Conservation (phyloP, 495 filamentous ascomycete genomes). For the Cladorrhinum samala region DNA sequence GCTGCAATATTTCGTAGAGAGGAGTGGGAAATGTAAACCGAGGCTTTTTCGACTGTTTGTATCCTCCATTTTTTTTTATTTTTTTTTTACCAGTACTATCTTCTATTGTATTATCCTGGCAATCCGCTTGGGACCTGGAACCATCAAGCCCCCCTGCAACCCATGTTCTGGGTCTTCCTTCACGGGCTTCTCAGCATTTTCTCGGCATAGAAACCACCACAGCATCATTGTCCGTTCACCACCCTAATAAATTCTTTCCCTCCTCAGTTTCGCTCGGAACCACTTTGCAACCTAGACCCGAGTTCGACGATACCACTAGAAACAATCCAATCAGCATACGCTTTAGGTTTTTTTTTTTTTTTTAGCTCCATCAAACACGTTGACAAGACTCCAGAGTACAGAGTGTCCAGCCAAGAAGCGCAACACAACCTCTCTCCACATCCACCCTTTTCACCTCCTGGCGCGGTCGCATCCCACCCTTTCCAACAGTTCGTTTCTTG, state of each 20-base stretch:
- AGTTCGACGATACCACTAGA: not conserved
- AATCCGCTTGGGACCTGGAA: too few species aligned
- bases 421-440: not conserved
- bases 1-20: too few species aligned
- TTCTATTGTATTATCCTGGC: too few species aligned
- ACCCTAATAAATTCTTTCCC: not conserved
- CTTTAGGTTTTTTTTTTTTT: not conserved
- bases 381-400: too few species aligned
- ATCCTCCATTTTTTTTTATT: not conserved
- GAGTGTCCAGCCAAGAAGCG: not conserved
- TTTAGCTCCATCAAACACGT: too few species aligned
- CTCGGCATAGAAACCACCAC: constrained; percentile 8
- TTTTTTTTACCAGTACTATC: too few species aligned
- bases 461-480: constrained; percentile 17
- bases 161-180: not conserved
- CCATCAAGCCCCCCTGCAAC: constrained; percentile 4
- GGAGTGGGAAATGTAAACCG: constrained; percentile 7
- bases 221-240: not conserved
- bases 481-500: constrained; percentile 12
- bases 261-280: not conserved
- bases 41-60: constrained; percentile 13
- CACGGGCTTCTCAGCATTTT: constrained; percentile 9
- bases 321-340: not conserved
- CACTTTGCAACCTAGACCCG: not conserved
- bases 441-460: constrained; percentile 5